These are phyloP conservation scores for Arachnomyces sp. DNA, from an alignment of 2,329 filamentous ascomycete species.

Conservation along the genomic window DNA sequence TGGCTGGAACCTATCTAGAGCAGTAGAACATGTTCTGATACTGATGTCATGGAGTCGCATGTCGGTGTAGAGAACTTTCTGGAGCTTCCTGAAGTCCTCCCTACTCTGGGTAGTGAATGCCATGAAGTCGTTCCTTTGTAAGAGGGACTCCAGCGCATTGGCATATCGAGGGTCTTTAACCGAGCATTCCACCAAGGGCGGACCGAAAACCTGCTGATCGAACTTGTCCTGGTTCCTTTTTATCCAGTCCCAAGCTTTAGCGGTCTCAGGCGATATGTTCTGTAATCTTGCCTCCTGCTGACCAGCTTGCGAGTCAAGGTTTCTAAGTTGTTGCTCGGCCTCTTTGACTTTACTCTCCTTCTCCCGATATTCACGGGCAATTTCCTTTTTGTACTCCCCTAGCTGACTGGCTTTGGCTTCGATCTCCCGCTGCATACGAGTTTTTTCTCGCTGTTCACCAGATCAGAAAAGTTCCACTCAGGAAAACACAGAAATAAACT, in stretches of 20 bases:
- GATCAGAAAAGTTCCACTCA: conserved; percentile 3
- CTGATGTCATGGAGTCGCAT: conserved; percentile 63
- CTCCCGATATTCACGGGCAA: conserved; percentile 28
- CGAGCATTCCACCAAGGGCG: conserved; percentile 71
- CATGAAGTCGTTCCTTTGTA: conserved; percentile 48
- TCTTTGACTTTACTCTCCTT: conserved; percentile 31
- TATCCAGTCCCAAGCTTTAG: conserved; percentile 73
- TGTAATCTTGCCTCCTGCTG: conserved; percentile 63
- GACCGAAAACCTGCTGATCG: conserved; percentile 69
- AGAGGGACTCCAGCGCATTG: conserved; percentile 51
- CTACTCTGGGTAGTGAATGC: conserved; percentile 68
- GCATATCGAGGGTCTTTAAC: conserved; percentile 65
- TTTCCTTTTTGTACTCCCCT: conserved; percentile 25
- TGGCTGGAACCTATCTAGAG: conserved; percentile 49
- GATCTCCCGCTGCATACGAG: conserved; percentile 29
- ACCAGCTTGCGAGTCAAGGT: conserved; percentile 66
- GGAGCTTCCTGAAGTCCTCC: conserved; percentile 67
- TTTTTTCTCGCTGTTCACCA: conserved; percentile 48
- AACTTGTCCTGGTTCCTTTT: conserved; percentile 62
- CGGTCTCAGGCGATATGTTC: conserved; percentile 55
- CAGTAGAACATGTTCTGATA: conserved; percentile 55
- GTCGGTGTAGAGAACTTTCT: conserved; percentile 54
- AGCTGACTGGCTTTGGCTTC: conserved; percentile 36
- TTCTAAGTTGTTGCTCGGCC: conserved; percentile 45
- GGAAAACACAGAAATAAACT: conserved; percentile 21